Conservation (phyloP, 768 basidiomycete genomes). For the Amylocystis lapponica region DNA sequence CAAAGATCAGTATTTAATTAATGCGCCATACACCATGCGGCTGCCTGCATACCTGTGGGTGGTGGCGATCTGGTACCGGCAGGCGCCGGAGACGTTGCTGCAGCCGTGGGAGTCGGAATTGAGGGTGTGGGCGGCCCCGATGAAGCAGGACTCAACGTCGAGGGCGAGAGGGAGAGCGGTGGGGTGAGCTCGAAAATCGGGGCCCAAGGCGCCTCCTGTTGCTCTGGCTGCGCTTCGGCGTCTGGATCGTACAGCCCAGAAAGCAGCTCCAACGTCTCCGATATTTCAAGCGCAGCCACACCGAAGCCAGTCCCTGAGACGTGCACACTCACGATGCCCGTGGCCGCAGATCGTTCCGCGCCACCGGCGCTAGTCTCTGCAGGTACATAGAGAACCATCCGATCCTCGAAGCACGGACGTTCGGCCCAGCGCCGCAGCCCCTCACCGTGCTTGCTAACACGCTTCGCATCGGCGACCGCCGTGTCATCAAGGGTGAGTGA, state of each 20-base stretch:
- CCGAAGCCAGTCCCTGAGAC: conserved; percentile 46
- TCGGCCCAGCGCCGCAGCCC: conserved; percentile 65
- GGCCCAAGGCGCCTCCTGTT: too few relatives aligned
- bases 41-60: background rate
- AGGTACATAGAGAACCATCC: conserved; percentile 49
- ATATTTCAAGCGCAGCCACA: conserved; percentile 69
- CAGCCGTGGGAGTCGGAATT: conserved; percentile 3
- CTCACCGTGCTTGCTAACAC: conserved; percentile 36
- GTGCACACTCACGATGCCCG: conserved; percentile 22
- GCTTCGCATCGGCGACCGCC: conserved; percentile 21
- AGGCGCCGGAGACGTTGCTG: conserved; percentile 1
- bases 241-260: conserved; percentile 39
- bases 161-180: conserved; percentile 6
- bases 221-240: conserved; percentile 5
- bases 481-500: conserved; percentile 29
- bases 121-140: background rate
- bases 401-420: conserved; percentile 75
- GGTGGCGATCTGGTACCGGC: conserved; percentile 1
- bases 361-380: conserved; percentile 29
- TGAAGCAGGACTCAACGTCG: conserved; percentile 5
- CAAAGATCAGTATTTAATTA: background rate
- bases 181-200: conserved; percentile 8
- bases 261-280: conserved; percentile 59
- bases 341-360: background rate
- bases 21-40: background rate